phyloP scores from a whole-genome alignment of 805 yeast species.

The Hyphopichia homilentoma region DNA sequence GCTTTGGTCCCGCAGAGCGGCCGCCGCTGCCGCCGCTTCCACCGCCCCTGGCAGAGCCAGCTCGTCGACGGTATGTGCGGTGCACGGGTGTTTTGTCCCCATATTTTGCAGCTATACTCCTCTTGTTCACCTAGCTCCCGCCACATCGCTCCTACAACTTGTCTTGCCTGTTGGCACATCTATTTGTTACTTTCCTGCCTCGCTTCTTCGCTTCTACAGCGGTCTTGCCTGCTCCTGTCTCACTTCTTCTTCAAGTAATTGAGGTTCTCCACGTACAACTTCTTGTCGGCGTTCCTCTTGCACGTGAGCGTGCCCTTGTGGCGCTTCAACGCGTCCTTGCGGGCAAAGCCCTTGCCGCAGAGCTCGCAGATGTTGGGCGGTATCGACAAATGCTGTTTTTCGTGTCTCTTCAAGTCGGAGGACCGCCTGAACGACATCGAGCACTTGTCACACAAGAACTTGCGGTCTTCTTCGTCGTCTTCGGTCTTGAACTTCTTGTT shows the following conservation, averaged over 20 bases:
- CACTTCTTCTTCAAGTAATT: constrained; percentile 16
- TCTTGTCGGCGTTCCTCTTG: constrained; percentile 61
- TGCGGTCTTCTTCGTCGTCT: constrained; percentile 18
- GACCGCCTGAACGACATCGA: constrained; percentile 61
- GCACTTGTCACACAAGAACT: constrained; percentile 59
- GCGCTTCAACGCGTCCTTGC: constrained; percentile 77
- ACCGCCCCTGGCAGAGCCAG: too few species aligned
- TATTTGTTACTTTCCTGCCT: too few species aligned
- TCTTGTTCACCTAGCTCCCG: too few species aligned
- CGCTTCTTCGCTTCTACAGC: too few species aligned
- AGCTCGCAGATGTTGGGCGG: constrained; percentile 72
- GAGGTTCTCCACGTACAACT: constrained; percentile 32
- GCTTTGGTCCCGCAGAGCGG: too few species aligned
- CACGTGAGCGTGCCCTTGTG: constrained; percentile 75
- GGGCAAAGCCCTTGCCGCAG: constrained; percentile 81
- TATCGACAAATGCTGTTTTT: constrained; percentile 66
- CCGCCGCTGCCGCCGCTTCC: too few species aligned
- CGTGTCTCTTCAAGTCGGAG: constrained; percentile 70
- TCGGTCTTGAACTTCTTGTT: constrained; percentile 3
- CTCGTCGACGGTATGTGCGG: too few species aligned
- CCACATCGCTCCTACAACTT: too few species aligned
- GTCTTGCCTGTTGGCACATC: too few species aligned
- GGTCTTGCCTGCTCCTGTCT: too few species aligned
- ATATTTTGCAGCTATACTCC: too few species aligned
- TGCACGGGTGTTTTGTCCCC: too few species aligned